These are phyloP conservation scores for Abrus precatorius DNA, from an alignment of 306 rosid species.

Conservation along the genomic window DNA sequence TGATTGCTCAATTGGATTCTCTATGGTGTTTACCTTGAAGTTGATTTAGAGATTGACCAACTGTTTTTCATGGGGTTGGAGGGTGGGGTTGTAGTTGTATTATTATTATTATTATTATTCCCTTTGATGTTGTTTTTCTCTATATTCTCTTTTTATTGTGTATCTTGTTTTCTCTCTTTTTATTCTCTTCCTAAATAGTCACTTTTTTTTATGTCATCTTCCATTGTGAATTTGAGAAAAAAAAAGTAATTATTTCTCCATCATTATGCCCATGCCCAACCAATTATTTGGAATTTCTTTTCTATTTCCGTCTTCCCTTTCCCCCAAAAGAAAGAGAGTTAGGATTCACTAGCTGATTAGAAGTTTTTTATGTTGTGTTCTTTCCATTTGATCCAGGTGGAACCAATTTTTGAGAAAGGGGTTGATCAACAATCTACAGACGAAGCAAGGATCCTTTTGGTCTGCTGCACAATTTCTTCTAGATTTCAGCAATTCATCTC, in stretches of 20 bases:
- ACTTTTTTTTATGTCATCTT: neutral
- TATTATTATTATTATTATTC: neutral
- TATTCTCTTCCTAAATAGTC: neutral
- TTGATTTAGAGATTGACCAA: constrained; percentile 9
- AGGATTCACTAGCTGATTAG: constrained; percentile 41
- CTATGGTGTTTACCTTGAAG: constrained; percentile 23
- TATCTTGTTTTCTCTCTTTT: constrained; percentile 14
- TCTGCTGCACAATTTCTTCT: constrained; percentile 56
- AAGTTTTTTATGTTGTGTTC: constrained; percentile 30
- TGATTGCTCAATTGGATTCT: constrained; percentile 22
- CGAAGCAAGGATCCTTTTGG: constrained; percentile 95
- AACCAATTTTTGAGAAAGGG: constrained; percentile 98
- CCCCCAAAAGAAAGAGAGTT: constrained; percentile 21
- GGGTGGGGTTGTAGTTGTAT: constrained; percentile 8
- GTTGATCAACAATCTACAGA: constrained; percentile 95
- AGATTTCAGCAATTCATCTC: constrained; percentile 32
- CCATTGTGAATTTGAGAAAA: neutral
- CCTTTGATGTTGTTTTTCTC: neutral
- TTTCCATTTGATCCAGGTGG: constrained; percentile 76
- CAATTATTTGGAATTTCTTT: neutral
- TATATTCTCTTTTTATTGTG: constrained; percentile 11
- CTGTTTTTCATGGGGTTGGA: neutral
- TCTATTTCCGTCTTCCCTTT: constrained; percentile 1
- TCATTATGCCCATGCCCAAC: neutral
- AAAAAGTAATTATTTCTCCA: neutral